Conservation (phyloP, 768 basidiomycete species). For the Naganishia vaughanmartiniae region DNA sequence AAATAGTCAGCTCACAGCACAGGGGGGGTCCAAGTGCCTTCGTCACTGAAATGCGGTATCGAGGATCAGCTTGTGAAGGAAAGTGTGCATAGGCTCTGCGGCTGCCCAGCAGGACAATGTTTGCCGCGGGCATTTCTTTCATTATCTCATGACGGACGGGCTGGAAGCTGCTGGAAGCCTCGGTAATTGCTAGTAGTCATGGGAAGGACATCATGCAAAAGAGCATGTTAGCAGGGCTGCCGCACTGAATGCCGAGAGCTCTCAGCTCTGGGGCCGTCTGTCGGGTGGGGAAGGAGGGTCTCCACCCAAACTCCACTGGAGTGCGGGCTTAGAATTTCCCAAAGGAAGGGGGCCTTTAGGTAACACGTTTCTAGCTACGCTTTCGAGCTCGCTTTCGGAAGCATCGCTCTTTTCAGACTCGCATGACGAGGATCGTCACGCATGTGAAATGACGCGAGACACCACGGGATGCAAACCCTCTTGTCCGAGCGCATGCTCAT, state of each 20-base stretch:
- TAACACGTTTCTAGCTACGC: too few species aligned
- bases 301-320: background rate
- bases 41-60: background rate
- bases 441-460: slow-evolving; percentile 8
- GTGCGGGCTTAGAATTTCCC: background rate
- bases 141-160: background rate
- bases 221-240: background rate
- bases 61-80: background rate
- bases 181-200: background rate
- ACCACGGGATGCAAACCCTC: background rate
- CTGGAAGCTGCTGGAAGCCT: background rate
- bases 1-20: too few species aligned
- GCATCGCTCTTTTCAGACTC: background rate
- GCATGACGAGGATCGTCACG: background rate
- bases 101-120: background rate
- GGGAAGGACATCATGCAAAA: background rate
- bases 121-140: background rate
- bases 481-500: background rate
- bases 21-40: background rate
- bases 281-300: background rate
- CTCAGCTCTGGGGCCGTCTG: background rate
- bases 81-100: background rate
- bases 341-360: background rate
- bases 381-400: background rate
- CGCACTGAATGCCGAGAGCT: too few species aligned